Conservation (phyloP, 768 basidiomycete genomes). For the Zangia roseola region DNA sequence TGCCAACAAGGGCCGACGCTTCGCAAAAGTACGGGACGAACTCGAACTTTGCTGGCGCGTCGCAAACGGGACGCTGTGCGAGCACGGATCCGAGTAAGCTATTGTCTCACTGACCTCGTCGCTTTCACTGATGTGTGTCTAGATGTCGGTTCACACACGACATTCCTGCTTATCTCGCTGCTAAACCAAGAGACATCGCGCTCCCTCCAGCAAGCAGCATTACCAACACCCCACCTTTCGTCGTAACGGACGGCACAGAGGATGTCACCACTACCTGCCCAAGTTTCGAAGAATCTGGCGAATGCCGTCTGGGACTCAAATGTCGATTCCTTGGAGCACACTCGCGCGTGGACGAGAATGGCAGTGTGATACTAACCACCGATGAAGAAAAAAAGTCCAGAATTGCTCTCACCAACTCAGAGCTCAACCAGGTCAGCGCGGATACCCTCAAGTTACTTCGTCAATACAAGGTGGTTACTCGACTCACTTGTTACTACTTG, state of each 20-base stretch:
- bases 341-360: constrained; percentile 46
- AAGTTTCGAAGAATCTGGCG: constrained; percentile 27
- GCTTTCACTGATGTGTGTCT: not conserved
- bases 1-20: constrained; percentile 80
- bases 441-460: constrained; percentile 61
- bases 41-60: constrained; percentile 81
- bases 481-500: not conserved
- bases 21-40: constrained; percentile 75
- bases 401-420: constrained; percentile 47
- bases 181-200: constrained; percentile 71
- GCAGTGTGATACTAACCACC: constrained; percentile 41
- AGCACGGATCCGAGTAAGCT: constrained; percentile 62
- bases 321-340: constrained; percentile 91
- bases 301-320: constrained; percentile 63
- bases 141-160: constrained; percentile 85
- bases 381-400: constrained; percentile 61
- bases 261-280: constrained; percentile 20
- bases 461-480: constrained; percentile 59
- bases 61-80: constrained; percentile 68
- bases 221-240: constrained; percentile 50
- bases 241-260: constrained; percentile 20
- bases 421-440: constrained; percentile 67
- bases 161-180: constrained; percentile 67
- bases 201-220: constrained; percentile 50
- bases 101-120: not conserved